Evolutionary conservation across 2,329 filamentous ascomycete species (phyloP).

Genomic region (Ophiostoma quercus): DNA sequence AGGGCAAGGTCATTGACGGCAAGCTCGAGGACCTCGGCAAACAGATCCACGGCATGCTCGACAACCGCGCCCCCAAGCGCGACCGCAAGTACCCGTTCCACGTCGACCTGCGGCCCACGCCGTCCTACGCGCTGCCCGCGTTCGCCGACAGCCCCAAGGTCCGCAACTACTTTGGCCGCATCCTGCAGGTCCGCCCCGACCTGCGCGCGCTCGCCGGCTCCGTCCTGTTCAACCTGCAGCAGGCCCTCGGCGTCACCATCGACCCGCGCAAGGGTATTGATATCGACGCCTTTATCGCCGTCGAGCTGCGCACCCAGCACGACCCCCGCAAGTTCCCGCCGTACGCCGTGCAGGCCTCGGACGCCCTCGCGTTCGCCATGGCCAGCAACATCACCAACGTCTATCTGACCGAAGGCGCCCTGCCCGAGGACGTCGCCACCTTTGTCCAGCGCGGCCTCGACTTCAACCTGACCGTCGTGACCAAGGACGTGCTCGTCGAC

Average conservation of each 20-base stretch:
- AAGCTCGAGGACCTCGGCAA: constrained; percentile 27
- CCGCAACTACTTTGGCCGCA: constrained; percentile 36
- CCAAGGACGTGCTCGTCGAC: constrained; percentile 41
- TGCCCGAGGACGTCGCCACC: constrained; percentile 33
- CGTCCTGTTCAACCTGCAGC: constrained; percentile 35
- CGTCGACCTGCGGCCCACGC: constrained; percentile 32
- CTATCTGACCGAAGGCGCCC: constrained; percentile 43
- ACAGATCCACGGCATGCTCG: constrained; percentile 31
- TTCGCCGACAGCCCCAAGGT: constrained; percentile 32
- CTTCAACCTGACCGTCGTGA: constrained; percentile 38
- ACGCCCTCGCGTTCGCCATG: constrained; percentile 33
- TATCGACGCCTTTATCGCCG: constrained; percentile 32
- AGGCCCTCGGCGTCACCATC: constrained; percentile 29
- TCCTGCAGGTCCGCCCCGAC: constrained; percentile 37
- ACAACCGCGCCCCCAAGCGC: constrained; percentile 30
- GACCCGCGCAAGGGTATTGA: constrained; percentile 31
- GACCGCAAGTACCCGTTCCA: constrained; percentile 34
- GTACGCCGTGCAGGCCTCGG: constrained; percentile 35
- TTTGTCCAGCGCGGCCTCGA: constrained; percentile 38
- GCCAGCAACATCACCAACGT: constrained; percentile 33
- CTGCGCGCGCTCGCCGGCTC: constrained; percentile 35
- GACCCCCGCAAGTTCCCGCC: constrained; percentile 31
- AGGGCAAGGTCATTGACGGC: constrained; percentile 31
- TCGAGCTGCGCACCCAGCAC: constrained; percentile 37
- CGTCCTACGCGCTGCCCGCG: constrained; percentile 34